Evolutionary conservation across 164 flowering plant genomes (phyloP), one percentile per base, ranked within the genome.

Genomic region (Vitis vinifera): DNA sequence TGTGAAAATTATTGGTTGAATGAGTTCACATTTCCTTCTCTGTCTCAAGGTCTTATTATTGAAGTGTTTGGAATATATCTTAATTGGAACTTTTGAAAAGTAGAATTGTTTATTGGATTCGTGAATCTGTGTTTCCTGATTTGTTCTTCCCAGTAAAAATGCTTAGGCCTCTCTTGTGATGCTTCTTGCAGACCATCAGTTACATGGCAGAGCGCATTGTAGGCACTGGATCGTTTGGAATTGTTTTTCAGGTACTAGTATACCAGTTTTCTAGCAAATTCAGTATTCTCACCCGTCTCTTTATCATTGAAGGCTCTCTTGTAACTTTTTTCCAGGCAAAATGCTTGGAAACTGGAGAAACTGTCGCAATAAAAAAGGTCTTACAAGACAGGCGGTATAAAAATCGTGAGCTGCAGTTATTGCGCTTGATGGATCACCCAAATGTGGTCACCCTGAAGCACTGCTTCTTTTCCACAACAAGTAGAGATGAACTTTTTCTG

Each of bases 191-290:
- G 99, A 94, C 99, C 27, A 90, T 94, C 67, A 94, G 92, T 76
- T 94, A 92, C 78, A 94, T 92, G 98, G 98, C 97, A 59, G 98
- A 94, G 78, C 95, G 98, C 31, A 91, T 94, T 57, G 98, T 94
- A 61, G 98, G 98, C 11, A 91, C 88, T 57, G 98, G 97, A 47
- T 94, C 98, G 58, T 94, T 94, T 79, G 98, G 97, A 72, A 78
- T 92, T 68, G 98, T 94, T 47, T 94, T 91, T 67, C 98, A 91
- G 97, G 98, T 89, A 77, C 16, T 62, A 19, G 57, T 61, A 16
- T 17, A 3, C 19, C n/a, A 53, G 15, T 66, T 72, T 9, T 19
- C 8, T 27, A 1, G 23, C 53, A 49, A 15, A 5, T 23, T 15
- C 13, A 27, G 14, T 50, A 51, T 23, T 60, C 57, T 8, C 14